Conservation (phyloP, 2,329 filamentous ascomycete genomes). For the Fusarium pseudoanthophilum region DNA sequence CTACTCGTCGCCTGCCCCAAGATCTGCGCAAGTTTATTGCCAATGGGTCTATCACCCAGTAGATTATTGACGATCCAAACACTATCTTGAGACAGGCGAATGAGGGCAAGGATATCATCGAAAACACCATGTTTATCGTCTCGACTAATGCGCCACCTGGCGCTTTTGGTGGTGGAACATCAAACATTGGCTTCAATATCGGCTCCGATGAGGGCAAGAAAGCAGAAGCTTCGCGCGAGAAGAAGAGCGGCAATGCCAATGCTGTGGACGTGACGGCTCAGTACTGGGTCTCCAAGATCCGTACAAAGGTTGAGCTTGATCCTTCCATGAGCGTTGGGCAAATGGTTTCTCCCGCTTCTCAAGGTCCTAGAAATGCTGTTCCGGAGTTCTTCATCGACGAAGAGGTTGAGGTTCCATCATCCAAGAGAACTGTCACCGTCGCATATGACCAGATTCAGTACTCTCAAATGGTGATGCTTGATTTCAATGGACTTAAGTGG, state of each 20-base stretch:
- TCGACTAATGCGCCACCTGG: neutral
- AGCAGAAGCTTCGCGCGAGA: neutral
- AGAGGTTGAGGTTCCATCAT: neutral
- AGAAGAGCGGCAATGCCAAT: neutral
- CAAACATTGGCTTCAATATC: neutral
- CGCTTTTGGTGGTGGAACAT: neutral
- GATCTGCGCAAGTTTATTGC: accelerated
- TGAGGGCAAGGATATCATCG: neutral
- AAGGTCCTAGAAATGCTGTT: neutral
- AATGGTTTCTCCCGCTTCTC: neutral
- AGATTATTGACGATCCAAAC: neutral
- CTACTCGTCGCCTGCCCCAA: neutral
- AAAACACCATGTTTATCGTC: neutral
- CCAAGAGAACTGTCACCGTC: neutral
- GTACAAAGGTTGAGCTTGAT: neutral
- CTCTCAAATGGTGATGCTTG: neutral
- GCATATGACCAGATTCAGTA: neutral
- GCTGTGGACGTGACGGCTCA: neutral
- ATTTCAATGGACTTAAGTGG: neutral
- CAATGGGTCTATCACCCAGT: neutral
- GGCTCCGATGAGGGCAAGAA: neutral
- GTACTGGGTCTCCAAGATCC: neutral
- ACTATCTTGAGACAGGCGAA: neutral
- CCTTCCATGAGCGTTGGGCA: neutral
- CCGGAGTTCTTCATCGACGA: neutral